Evolutionary conservation across 2,329 filamentous ascomycete genomes (phyloP).

Genomic region (Epicoccum nigrum): DNA sequence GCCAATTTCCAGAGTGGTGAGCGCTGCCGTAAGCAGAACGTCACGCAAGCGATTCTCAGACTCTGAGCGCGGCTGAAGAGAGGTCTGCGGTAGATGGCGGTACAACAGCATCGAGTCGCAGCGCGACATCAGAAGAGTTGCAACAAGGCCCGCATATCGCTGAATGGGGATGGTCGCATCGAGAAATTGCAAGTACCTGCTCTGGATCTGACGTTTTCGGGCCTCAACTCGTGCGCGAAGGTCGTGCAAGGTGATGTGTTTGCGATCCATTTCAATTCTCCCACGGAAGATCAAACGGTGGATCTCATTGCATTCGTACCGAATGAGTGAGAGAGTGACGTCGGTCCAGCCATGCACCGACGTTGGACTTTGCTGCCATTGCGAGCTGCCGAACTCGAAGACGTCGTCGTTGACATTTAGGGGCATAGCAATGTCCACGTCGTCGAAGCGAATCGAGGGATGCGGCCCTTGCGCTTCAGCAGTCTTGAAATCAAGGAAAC

Average conservation of each 20-base stretch:
- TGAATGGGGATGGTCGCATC: conserved; percentile 43
- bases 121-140: conserved; percentile 46
- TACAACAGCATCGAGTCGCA: conserved; percentile 50
- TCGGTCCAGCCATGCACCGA: conserved; percentile 43
- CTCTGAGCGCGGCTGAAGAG: conserved; percentile 41
- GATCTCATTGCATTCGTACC: conserved; percentile 48
- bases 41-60: conserved; percentile 46
- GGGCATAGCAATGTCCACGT: conserved; percentile 46
- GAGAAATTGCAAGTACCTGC: conserved; percentile 43
- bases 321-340: conserved; percentile 43
- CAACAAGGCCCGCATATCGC: conserved; percentile 47
- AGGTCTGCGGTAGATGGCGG: conserved; percentile 46
- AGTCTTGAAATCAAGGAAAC: conserved; percentile 48
- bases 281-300: conserved; percentile 47
- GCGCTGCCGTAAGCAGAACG: conserved; percentile 44
- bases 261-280: conserved; percentile 47
- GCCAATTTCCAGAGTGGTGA: conserved; percentile 48
- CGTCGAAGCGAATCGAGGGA: conserved; percentile 45
- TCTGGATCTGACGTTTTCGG: conserved; percentile 43
- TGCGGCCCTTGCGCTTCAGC: conserved; percentile 48
- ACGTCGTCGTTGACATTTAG: conserved; percentile 48
- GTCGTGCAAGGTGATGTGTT: conserved; percentile 45
- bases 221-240: conserved; percentile 44
- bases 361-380: conserved; percentile 45
- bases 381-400: conserved; percentile 43